These are phyloP conservation scores for Naegleria fowleri DNA, from an alignment of 208 protist species.

Conservation along the genomic window DNA sequence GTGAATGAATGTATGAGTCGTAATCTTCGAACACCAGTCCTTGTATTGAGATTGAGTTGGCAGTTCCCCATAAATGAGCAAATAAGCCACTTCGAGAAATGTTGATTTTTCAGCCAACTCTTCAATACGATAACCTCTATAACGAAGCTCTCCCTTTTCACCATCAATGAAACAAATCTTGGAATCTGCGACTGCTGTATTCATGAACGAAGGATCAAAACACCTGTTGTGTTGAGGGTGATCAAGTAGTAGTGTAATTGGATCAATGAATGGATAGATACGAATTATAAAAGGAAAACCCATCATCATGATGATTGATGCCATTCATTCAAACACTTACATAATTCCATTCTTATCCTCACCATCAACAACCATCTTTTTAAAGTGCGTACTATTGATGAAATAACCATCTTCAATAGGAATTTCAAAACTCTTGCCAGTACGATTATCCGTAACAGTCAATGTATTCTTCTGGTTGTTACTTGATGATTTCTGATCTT, in stretches of 20 bases:
- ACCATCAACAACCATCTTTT: neutral
- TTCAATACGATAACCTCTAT: conserved; percentile 31
- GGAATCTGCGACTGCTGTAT: conserved; percentile 12
- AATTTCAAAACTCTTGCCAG: conserved; percentile 23
- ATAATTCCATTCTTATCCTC: conserved; percentile 2
- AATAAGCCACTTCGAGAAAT: conserved; percentile 31
- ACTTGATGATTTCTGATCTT: too few relatives aligned
- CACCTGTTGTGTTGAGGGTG: neutral
- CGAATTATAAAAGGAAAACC: neutral
- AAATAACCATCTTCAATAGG: neutral
- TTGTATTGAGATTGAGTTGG: neutral
- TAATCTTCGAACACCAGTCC: neutral
- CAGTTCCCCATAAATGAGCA: conserved; percentile 25
- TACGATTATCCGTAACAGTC: conserved; percentile 19
- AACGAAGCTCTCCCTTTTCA: neutral
- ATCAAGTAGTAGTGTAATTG: neutral
- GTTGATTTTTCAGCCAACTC: neutral
- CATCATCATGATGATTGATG: neutral
- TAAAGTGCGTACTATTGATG: neutral
- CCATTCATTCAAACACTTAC: neutral
- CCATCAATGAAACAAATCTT: conserved; percentile 29
- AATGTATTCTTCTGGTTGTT: neutral
- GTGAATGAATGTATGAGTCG: conserved; percentile 31
- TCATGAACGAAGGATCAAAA: conserved; percentile 32
- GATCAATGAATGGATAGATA: neutral